phyloP scores from a whole-genome alignment of 2,329 filamentous ascomycete species.

The Trichophyton equinum region DNA sequence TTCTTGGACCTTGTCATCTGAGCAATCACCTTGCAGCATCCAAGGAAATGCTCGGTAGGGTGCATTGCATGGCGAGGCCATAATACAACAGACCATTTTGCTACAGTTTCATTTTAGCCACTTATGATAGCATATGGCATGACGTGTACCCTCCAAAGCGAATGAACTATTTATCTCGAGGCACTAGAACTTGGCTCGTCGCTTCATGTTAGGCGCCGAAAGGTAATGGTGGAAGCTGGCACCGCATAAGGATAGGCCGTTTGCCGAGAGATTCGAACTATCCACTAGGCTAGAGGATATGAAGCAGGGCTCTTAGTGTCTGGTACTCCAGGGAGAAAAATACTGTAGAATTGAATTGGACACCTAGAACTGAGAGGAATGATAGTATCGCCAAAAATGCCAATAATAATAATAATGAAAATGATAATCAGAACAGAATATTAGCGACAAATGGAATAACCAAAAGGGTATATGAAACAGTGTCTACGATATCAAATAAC shows the following conservation, averaged over 20 bases:
- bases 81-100: not conserved
- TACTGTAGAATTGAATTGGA: not conserved
- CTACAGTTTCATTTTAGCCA: not conserved
- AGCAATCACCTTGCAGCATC: not conserved
- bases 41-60: not conserved
- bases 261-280: not conserved
- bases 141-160: not conserved
- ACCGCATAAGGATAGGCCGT: not conserved
- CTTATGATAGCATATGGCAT: not conserved
- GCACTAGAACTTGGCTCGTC: not conserved
- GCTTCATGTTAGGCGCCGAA: not conserved
- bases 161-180: not conserved
- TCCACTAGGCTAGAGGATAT: not conserved
- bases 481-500: not conserved
- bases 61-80: not conserved
- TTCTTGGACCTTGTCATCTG: not conserved
- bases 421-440: not conserved
- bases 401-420: no score
- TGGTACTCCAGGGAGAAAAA: no score
- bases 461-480: not conserved
- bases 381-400: not conserved
- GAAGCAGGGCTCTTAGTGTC: not conserved
- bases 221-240: not conserved
- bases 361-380: not conserved
- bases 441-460: no score